Evolutionary conservation across 176 grass and related monocot genomes (phyloP).

Genomic region (Puccinellia tenuiflora): DNA sequence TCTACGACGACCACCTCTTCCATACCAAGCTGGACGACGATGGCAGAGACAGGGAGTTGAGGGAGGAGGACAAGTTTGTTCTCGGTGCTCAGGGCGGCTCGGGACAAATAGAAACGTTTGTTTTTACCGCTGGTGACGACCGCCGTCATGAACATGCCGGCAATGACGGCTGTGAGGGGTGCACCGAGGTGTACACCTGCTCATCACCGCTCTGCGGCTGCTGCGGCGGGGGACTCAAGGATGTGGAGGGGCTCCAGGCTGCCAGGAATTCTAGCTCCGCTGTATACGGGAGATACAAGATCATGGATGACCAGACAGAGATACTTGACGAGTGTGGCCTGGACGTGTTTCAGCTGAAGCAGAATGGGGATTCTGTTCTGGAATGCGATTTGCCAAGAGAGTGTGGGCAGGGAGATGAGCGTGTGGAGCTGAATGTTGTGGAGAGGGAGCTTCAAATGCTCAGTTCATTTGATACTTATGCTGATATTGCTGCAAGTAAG

Average conservation of each 20-base stretch:
- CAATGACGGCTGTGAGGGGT: conserved; percentile 40
- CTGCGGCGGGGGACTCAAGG: conserved; percentile 46
- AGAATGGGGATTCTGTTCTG: conserved; percentile 25
- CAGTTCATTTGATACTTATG: conserved; percentile 36
- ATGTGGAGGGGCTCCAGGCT: conserved; percentile 5
- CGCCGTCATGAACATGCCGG: conserved; percentile 30
- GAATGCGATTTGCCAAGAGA: conserved; percentile 33
- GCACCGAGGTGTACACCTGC: conserved; percentile 58
- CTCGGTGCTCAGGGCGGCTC: conserved; percentile 26
- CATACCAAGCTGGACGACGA: conserved; percentile 22
- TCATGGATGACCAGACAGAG: conserved; percentile 90
- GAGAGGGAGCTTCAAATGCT: conserved; percentile 58
- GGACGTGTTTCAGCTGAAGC: conserved; percentile 43
- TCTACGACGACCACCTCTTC: conserved; percentile 71
- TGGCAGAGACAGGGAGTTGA: conserved; percentile 35
- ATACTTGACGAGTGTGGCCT: conserved; percentile 58
- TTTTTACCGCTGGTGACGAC: conserved; percentile 6
- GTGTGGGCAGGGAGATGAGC: conserved; percentile 13
- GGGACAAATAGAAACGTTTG: conserved; percentile 11
- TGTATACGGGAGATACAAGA: conserved; percentile 81
- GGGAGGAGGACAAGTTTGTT: conserved; percentile 76
- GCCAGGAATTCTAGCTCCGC: conserved; percentile 42
- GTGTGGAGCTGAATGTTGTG: conserved; percentile 33
- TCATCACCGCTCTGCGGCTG: conserved; percentile 67
- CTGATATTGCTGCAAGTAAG: conserved; percentile 20